phyloP scores from a whole-genome alignment of 1,139 yeast genomes.

The Geotrichum citri-aurantii region DNA sequence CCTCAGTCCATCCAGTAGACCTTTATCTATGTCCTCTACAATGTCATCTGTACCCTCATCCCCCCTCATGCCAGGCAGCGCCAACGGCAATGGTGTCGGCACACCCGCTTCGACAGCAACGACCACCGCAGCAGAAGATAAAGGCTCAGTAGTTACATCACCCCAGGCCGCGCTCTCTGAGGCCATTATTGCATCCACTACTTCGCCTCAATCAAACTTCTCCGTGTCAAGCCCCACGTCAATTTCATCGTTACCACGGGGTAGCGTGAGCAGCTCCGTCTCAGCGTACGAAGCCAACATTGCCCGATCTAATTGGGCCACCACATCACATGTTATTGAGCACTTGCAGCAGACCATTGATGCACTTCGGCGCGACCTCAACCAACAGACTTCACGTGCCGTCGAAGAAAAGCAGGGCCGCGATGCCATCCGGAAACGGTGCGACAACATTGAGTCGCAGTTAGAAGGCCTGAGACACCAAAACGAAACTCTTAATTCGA shows the following conservation, averaged over 20 bases:
- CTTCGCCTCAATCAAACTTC: slow-evolving; percentile 4
- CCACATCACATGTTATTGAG: slow-evolving; percentile 28
- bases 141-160: background rate
- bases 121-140: background rate
- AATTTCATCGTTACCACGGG: slow-evolving; percentile 1
- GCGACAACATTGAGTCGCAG: slow-evolving; percentile 27
- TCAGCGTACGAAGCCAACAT: slow-evolving; percentile 17
- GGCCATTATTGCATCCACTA: slow-evolving; percentile 5
- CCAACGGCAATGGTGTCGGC: background rate
- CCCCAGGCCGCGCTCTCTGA: slow-evolving; percentile 1
- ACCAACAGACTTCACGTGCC: slow-evolving; percentile 27
- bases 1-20: slow-evolving; percentile 13
- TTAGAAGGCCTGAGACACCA: slow-evolving; percentile 29
- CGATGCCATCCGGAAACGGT: slow-evolving; percentile 27
- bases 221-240: slow-evolving; percentile 9
- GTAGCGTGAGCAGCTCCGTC: background rate
- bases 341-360: slow-evolving; percentile 29
- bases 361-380: slow-evolving; percentile 26
- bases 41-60: slow-evolving; percentile 15
- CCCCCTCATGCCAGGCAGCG: slow-evolving; percentile 6
- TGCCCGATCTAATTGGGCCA: slow-evolving; percentile 18
- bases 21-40: slow-evolving; percentile 14
- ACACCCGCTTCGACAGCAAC: slow-evolving; percentile 1
- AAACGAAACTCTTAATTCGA: slow-evolving; percentile 26
- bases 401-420: slow-evolving; percentile 26